These are phyloP conservation scores for Peniophora sp. DNA, from an alignment of 1,284 basidiomycete species.

Conservation along the genomic window DNA sequence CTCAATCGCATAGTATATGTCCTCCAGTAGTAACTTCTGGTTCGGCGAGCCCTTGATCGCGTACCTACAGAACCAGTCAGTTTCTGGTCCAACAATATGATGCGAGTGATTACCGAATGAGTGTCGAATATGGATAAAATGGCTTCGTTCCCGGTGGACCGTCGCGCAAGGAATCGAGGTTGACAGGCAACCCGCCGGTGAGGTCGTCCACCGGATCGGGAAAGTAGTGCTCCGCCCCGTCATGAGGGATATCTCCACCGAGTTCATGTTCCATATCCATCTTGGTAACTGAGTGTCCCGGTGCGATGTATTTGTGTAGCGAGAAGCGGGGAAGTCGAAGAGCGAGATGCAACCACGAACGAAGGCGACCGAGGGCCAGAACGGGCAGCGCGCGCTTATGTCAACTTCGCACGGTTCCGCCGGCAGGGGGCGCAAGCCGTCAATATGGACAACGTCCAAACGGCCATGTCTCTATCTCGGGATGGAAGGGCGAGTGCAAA, in stretches of 20 bases:
- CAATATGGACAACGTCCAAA: too few species aligned
- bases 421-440: too few species aligned
- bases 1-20: slow-evolving; percentile 84
- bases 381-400: too few species aligned
- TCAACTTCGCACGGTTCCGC: too few species aligned
- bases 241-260: slow-evolving; percentile 8
- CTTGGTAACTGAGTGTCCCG: neutral
- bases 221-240: slow-evolving; percentile 49
- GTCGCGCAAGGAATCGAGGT: slow-evolving; percentile 74
- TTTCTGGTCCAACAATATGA: slow-evolving; percentile 3
- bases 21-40: slow-evolving; percentile 72
- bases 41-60: slow-evolving; percentile 83
- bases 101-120: slow-evolving; percentile 58
- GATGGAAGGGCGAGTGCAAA: too few species aligned
- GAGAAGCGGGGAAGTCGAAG: slow-evolving; percentile 1
- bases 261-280: neutral
- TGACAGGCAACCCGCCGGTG: slow-evolving; percentile 73
- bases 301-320: too few species aligned
- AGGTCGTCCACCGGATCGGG: slow-evolving; percentile 64
- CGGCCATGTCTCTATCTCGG: too few species aligned
- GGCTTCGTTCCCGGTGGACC: slow-evolving; percentile 79
- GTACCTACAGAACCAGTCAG: slow-evolving; percentile 40
- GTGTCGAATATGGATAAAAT: slow-evolving; percentile 80
- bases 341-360: too few species aligned
- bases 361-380: too few species aligned